These are phyloP conservation scores for Fusarium coicis DNA, from an alignment of 2,329 filamentous ascomycete species.

Conservation along the genomic window DNA sequence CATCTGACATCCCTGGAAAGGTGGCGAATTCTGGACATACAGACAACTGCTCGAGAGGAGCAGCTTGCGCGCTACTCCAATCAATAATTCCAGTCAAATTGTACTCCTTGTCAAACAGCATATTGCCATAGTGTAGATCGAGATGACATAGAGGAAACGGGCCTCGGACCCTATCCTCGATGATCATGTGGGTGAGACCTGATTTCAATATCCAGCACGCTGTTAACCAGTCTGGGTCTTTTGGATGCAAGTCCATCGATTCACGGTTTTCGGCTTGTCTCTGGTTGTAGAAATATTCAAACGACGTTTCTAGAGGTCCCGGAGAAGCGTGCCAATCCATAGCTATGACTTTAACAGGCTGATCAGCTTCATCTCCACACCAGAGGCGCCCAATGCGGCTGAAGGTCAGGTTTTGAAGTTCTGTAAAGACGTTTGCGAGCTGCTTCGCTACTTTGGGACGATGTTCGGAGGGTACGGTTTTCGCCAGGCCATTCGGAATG, in stretches of 20 bases:
- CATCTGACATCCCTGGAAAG: conserved; percentile 43
- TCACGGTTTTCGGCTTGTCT: neutral
- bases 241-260: neutral
- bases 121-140: conserved; percentile 51
- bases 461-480: neutral
- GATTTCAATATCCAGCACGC: conserved; percentile 48
- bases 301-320: fast-evolving
- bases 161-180: conserved; percentile 46
- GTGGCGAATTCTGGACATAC: conserved; percentile 49
- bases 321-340: neutral
- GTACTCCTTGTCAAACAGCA: conserved; percentile 55
- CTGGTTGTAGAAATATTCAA: neutral
- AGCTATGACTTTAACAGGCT: neutral
- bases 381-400: neutral
- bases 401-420: neutral
- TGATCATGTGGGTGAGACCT: conserved; percentile 42
- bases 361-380: neutral
- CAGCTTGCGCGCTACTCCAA: conserved; percentile 50
- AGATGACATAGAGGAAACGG: conserved; percentile 51
- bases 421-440: neutral
- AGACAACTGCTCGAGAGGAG: conserved; percentile 50
- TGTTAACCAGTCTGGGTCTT: neutral
- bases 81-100: conserved; percentile 51
- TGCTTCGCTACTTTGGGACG: neutral
- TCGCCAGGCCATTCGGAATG: neutral